phyloP scores from a whole-genome alignment of 2,329 filamentous ascomycete species.

The Ciborinia camelliae region DNA sequence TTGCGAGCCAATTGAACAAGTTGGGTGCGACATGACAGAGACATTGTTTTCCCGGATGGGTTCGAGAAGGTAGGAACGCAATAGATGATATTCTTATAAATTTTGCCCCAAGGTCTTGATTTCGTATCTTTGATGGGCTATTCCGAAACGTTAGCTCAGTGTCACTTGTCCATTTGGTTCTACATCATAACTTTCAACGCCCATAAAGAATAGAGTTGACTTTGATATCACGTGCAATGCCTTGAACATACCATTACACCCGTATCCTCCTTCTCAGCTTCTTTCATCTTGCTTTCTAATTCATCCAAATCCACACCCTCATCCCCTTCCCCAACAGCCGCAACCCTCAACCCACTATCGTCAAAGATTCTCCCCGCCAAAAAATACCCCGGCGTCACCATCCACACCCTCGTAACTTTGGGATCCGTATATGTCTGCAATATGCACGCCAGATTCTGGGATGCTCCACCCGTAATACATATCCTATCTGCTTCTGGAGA shows the following conservation, averaged over 20 bases:
- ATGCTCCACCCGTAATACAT: slow-evolving; percentile 80
- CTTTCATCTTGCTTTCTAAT: slow-evolving; percentile 43
- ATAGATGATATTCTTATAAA: slow-evolving; percentile 87
- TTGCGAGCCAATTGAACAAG: slow-evolving; percentile 75
- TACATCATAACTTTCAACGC: neutral
- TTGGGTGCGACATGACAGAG: slow-evolving; percentile 59
- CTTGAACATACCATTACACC: slow-evolving; percentile 6
- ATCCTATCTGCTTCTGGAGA: slow-evolving; percentile 51
- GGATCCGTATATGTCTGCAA: slow-evolving; percentile 80
- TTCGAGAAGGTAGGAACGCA: slow-evolving; percentile 86
- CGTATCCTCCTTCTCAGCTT: slow-evolving; percentile 15
- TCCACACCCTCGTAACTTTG: slow-evolving; percentile 72
- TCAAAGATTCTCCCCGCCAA: slow-evolving; percentile 83
- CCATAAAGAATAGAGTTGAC: neutral
- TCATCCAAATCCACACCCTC: slow-evolving; percentile 70
- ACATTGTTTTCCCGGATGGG: slow-evolving; percentile 81
- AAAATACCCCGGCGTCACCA: slow-evolving; percentile 79
- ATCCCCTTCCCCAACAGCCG: slow-evolving; percentile 70
- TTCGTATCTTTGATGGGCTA: slow-evolving; percentile 37
- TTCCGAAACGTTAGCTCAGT: neutral
- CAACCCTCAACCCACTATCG: slow-evolving; percentile 72
- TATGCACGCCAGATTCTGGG: slow-evolving; percentile 74
- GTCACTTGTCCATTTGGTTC: neutral
- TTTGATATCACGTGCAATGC: neutral
- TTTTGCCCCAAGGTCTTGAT: slow-evolving; percentile 62